Evolutionary conservation across 768 basidiomycete species (phyloP).

Genomic region (Boletellus ananas): DNA sequence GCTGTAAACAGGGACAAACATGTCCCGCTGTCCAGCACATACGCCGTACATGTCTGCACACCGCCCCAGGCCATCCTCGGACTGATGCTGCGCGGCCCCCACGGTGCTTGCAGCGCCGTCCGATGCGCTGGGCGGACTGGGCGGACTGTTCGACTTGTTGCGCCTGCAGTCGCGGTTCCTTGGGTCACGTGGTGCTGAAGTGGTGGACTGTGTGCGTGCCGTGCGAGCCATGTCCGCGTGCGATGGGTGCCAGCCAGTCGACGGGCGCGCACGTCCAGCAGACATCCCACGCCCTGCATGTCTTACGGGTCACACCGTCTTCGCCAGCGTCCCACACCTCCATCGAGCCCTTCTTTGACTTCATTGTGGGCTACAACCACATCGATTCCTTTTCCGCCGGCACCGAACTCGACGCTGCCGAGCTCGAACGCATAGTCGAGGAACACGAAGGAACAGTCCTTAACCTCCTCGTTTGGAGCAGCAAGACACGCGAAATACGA

Average conservation of each 20-base stretch:
- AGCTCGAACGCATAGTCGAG: constrained; percentile 80
- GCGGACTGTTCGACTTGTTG: no score
- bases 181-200: background rate
- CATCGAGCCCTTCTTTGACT: constrained; percentile 93
- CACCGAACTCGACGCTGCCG: constrained; percentile 59
- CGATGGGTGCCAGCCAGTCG: constrained; percentile 77
- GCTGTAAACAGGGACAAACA: constrained; percentile 27
- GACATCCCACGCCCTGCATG: constrained; percentile 64
- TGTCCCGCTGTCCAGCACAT: background rate
- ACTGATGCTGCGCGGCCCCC: no score
- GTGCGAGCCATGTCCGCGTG: background rate
- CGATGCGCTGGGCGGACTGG: no score
- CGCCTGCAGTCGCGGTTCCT: no score
- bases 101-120: no score
- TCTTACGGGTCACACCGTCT: constrained; percentile 82
- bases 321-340: constrained; percentile 87
- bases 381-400: constrained; percentile 51
- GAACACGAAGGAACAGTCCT: constrained; percentile 68
- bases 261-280: constrained; percentile 37
- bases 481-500: constrained; percentile 68
- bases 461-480: constrained; percentile 79
- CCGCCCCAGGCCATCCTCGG: no score
- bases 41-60: no score
- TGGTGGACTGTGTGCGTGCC: background rate
- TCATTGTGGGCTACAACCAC: constrained; percentile 82